These are phyloP conservation scores for Lasiodiplodia citricola DNA, from an alignment of 2,329 filamentous ascomycete species.

Conservation along the genomic window DNA sequence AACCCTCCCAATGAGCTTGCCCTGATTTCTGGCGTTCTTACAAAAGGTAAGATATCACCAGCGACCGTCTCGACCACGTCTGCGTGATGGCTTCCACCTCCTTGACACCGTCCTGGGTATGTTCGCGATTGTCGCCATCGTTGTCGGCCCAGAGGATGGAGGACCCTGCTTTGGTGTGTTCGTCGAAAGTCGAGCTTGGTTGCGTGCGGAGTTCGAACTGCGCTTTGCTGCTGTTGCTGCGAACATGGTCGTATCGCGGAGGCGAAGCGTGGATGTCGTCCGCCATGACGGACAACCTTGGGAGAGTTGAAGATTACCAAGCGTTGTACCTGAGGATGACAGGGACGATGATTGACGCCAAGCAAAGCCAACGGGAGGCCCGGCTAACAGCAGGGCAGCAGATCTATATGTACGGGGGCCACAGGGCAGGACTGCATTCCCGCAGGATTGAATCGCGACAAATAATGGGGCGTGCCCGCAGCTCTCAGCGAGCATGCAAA, in stretches of 20 bases:
- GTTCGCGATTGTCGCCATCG: not conserved
- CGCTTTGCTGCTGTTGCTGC: not conserved
- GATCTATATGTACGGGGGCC: constrained; percentile 11
- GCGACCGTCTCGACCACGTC: not conserved
- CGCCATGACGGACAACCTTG: not conserved
- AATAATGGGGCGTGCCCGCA: not conserved
- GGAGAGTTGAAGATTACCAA: too few species aligned
- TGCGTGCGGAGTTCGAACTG: constrained; percentile 1
- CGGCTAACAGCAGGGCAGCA: not conserved
- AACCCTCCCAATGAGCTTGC: too few species aligned
- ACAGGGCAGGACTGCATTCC: not conserved
- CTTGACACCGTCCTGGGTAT: not conserved
- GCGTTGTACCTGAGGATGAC: not conserved
- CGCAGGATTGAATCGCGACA: not conserved
- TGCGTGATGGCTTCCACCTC: constrained; percentile 12
- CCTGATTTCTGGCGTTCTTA: not conserved
- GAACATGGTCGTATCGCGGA: not conserved
- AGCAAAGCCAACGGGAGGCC: not conserved
- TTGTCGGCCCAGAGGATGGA: constrained; percentile 11
- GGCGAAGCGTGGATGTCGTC: constrained; percentile 1
- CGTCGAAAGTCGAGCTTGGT: not conserved
- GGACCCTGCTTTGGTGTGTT: constrained; percentile 1
- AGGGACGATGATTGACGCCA: not conserved
- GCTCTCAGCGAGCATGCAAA: not conserved
- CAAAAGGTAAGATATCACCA: constrained; percentile 9